Evolutionary conservation across 768 basidiomycete species (phyloP).

Genomic region (Hysterangium stoloniferum): DNA sequence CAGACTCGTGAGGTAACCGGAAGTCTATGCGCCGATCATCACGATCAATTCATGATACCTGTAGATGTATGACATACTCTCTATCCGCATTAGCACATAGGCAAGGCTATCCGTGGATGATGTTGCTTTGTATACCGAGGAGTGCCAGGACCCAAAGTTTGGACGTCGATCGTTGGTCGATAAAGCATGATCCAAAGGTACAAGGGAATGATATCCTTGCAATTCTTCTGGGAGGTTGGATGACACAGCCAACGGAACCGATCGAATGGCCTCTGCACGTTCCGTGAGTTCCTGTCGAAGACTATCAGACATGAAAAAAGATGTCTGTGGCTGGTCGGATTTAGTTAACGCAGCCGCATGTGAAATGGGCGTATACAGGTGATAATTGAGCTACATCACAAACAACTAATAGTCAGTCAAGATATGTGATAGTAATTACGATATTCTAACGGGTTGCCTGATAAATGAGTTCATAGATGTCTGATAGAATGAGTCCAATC

Average conservation of each 20-base stretch:
- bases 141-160: constrained; percentile 75
- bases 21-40: constrained; percentile 54
- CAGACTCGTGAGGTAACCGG: constrained; percentile 70
- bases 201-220: constrained; percentile 83
- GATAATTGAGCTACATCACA: constrained; percentile 85
- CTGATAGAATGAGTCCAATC: constrained; percentile 29
- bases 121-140: constrained; percentile 77
- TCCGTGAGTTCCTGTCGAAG: constrained; percentile 52
- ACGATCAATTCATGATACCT: not conserved
- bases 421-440: constrained; percentile 9
- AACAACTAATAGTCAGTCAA: not conserved
- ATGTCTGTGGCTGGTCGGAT: constrained; percentile 25
- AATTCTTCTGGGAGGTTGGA: constrained; percentile 77
- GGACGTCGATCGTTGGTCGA: constrained; percentile 52
- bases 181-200: constrained; percentile 57
- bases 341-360: constrained; percentile 40
- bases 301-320: constrained; percentile 81
- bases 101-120: constrained; percentile 67
- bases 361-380: constrained; percentile 75
- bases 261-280: constrained; percentile 37
- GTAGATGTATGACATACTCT: constrained; percentile 49
- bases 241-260: constrained; percentile 26
- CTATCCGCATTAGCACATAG: constrained; percentile 76
- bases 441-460: constrained; percentile 55
- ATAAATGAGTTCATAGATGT: constrained; percentile 39